Evolutionary conservation across 2,329 filamentous ascomycete genomes (phyloP).

Genomic region (Sporothrix protearum): DNA sequence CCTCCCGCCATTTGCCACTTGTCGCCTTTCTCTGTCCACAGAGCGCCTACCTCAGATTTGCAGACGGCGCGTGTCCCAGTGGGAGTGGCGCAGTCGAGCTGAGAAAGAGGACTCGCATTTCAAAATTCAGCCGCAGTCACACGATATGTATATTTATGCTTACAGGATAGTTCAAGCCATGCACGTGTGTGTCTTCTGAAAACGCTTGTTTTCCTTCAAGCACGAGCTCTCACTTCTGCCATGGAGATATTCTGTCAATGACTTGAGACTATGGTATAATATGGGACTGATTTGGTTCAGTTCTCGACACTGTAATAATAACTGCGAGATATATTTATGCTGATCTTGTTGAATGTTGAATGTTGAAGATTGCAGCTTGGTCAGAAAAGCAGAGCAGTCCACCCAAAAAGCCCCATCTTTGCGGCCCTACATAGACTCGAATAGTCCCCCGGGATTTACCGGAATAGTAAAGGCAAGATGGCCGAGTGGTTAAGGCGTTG

Average conservation of each 20-base stretch:
- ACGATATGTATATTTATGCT: too few relatives aligned
- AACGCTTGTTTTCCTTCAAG: too few relatives aligned
- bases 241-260: too few relatives aligned
- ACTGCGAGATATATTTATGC: too few relatives aligned
- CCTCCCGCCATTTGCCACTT: not conserved
- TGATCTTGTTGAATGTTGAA: too few relatives aligned
- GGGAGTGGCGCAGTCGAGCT: not conserved
- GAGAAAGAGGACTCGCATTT: not conserved
- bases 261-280: too few relatives aligned
- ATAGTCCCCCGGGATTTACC: slow-evolving; percentile 21
- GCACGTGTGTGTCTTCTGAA: not conserved
- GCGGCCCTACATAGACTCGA: not conserved
- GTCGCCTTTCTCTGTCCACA: not conserved
- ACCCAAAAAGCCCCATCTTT: too few relatives aligned
- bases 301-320: too few relatives aligned
- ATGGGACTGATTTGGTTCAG: too few relatives aligned
- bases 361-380: too few relatives aligned
- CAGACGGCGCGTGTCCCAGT: not conserved
- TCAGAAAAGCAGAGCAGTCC: not conserved
- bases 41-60: not conserved
- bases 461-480: slow-evolving; percentile 29
- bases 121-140: not conserved
- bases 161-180: not conserved
- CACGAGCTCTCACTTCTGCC: too few relatives aligned
- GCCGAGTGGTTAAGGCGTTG: slow-evolving; percentile 32